Percentiles rank a stretch among this genome's conserved stretches.
These are phyloP conservation scores for Alternaria triticimaculans DNA, from an alignment of 2,329 filamentous ascomycete genomes.

Conservation along the genomic window DNA sequence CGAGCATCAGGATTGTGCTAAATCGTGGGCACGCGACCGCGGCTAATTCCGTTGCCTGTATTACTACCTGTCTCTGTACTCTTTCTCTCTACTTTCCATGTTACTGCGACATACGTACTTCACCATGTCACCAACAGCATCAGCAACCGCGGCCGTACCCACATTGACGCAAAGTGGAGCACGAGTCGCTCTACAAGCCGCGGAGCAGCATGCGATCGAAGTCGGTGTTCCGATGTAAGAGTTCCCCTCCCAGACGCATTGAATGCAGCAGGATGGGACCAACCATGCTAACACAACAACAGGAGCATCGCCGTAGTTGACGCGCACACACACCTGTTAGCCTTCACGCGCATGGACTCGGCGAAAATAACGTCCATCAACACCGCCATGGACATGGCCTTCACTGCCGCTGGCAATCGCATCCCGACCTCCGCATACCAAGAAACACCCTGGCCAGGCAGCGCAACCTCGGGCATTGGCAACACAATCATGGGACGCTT, in stretches of 20 bases:
- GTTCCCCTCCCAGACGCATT: neutral
- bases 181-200: constrained; percentile 35
- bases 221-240: constrained; percentile 44
- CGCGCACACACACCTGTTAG: constrained; percentile 51
- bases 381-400: constrained; percentile 67
- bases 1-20: constrained; percentile 6
- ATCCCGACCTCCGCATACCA: constrained; percentile 59
- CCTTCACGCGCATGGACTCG: constrained; percentile 55
- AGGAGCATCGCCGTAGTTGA: constrained; percentile 59
- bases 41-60: constrained; percentile 4
- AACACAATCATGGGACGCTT: constrained; percentile 59
- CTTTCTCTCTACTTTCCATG: neutral
- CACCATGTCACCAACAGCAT: constrained; percentile 22
- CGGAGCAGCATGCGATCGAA: constrained; percentile 32
- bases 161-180: constrained; percentile 43
- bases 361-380: constrained; percentile 61
- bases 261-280: neutral
- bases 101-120: constrained; percentile 6
- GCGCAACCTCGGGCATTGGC: constrained; percentile 56
- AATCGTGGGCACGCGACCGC: constrained; percentile 8
- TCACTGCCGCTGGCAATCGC: constrained; percentile 61
- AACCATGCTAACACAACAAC: neutral
- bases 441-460: constrained; percentile 58
- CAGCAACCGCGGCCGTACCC: constrained; percentile 24
- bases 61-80: neutral